Conservation (phyloP, 2,329 filamentous ascomycete species). For the Penicillium sp. region DNA sequence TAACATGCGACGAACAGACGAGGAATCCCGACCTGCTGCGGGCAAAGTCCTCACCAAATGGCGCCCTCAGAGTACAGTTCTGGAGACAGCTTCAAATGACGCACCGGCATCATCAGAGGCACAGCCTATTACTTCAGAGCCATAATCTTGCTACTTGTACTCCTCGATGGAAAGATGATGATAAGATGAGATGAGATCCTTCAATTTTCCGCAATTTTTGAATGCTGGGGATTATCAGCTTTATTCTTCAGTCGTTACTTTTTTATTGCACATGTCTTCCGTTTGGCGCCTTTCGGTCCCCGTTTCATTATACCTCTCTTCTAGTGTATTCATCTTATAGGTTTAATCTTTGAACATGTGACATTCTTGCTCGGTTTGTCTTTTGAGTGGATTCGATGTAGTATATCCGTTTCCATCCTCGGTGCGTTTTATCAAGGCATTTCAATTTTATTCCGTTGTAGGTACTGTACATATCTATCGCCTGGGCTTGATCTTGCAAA, state of each 20-base stretch:
- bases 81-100: slow-evolving; percentile 16
- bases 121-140: slow-evolving; percentile 8
- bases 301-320: neutral
- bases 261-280: neutral
- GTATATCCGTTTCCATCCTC: neutral
- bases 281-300: neutral
- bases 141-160: neutral
- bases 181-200: neutral
- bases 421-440: neutral
- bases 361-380: neutral
- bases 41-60: slow-evolving; percentile 57
- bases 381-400: neutral
- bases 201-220: neutral
- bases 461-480: neutral
- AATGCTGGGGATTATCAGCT: neutral
- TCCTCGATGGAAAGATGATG: neutral
- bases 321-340: neutral
- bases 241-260: neutral
- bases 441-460: no score
- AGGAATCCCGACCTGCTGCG: slow-evolving; percentile 49
- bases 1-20: slow-evolving; percentile 34
- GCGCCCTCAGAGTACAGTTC: slow-evolving; percentile 49
- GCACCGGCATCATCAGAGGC: slow-evolving; percentile 10
- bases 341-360: neutral
- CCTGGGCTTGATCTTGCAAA: neutral